Base-by-base conservation (phyloP, 768 basidiomycete genomes). In the Boletus rex-veris region DNA sequence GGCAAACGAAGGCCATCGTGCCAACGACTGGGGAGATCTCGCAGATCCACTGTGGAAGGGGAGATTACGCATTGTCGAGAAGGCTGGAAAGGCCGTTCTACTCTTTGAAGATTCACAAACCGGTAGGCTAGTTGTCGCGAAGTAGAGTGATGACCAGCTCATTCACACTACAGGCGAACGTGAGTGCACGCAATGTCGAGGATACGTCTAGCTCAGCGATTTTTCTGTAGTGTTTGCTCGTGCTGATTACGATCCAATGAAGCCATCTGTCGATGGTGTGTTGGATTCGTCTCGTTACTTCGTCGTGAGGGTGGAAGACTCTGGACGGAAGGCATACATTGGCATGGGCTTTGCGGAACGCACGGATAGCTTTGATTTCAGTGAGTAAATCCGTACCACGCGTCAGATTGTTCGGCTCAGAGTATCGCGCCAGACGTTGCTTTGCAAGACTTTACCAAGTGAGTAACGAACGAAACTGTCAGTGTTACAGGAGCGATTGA, bases 261-360 rank as follows among this genome's bases (percentile, higher is more conserved):
- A 83, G 53, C 90, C 92, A 5, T 85, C 82, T 28, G 90, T 98
- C n/a, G 94, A 98, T 60, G 88, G 91, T n/a, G 93, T 95, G 15
- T 77, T 97, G 26, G 94, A 98, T 69, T 95, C 92, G 1, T 95
- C 93, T 11, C 84, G 94, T 45, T 98, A 98, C 68, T 98, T 98
- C 66, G 94, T 96, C 15, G 76, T 97, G 39, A 80, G 92, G 50
- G 88, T 97, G 3, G 94, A 97, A 68, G 93, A 95, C 61, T 77
- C 76, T 15, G 92, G 92, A 19, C 85, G 81, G 69, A 88, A 90
- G 67, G 94, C 95, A 2, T 94, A 92, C 64, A 92, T 98, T 53
- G 94, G 94, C 6, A 86, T 97, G 80, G 94, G 94, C 15, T 98
- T 94, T 68, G 80, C 81, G 19, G 93, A 95, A 66, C 80, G 92